A percentile compares a stretch with the other conserved stretches of the same genome.
These are phyloP conservation scores for Agarophyton chilense DNA, from an alignment of 23 red algal species.

Conservation along the genomic window DNA sequence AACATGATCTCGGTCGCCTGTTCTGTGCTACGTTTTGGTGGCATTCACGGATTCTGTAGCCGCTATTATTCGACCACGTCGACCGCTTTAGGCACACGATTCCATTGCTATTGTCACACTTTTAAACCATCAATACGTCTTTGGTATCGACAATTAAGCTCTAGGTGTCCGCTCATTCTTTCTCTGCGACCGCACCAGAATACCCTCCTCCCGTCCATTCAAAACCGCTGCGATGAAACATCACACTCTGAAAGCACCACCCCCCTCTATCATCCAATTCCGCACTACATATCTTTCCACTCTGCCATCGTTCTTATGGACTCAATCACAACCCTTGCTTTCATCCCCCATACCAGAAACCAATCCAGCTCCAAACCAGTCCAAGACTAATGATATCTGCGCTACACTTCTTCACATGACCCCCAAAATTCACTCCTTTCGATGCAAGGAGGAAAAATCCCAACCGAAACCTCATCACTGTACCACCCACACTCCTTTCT, in stretches of 20 bases:
- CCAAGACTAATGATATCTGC: neutral
- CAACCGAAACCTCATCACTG: neutral
- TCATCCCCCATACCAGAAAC: neutral
- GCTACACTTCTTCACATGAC: neutral
- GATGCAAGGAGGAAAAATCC: slow-evolving; percentile 10
- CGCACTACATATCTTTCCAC: neutral
- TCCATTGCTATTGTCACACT: neutral
- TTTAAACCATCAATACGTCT: neutral
- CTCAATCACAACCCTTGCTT: neutral
- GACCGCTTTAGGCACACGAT: neutral
- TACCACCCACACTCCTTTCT: neutral
- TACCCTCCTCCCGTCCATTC: neutral
- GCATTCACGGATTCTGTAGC: neutral
- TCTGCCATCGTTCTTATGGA: neutral
- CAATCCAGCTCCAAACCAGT: neutral
- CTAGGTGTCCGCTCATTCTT: neutral
- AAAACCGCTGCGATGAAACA: neutral
- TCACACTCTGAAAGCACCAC: neutral
- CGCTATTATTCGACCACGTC: neutral
- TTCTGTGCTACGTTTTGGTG: neutral
- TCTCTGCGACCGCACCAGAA: neutral
- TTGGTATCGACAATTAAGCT: neutral
- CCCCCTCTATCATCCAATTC: no score
- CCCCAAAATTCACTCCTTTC: neutral
- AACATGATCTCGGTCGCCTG: slow-evolving; percentile 1